Percentiles rank a stretch among this genome's conserved stretches.
Conservation (phyloP, 1,284 basidiomycete genomes). For the Ceratobasidium sp. region DNA sequence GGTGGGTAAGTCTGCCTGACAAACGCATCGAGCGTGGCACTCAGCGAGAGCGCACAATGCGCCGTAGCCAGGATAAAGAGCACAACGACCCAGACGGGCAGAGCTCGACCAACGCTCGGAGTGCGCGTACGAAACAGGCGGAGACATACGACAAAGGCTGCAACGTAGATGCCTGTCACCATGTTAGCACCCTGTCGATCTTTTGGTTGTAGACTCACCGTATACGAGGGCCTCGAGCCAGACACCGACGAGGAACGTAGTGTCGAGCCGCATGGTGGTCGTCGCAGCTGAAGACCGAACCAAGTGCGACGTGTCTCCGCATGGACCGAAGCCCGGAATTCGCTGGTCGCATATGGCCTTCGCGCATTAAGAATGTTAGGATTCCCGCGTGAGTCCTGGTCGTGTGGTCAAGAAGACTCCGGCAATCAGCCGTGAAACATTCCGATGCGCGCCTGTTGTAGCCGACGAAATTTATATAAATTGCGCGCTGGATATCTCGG, state of each 20-base stretch:
- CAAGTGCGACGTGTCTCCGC: conserved; percentile 37
- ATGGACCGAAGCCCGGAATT: conserved; percentile 33
- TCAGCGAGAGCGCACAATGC: conserved; percentile 39
- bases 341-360: conserved; percentile 6
- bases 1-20: not conserved
- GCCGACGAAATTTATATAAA: not conserved
- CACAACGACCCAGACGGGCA: conserved; percentile 38
- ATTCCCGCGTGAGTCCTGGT: conserved; percentile 11
- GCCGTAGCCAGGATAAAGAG: conserved; percentile 35
- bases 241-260: conserved; percentile 38
- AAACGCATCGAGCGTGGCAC: conserved; percentile 39
- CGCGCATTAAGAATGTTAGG: not conserved
- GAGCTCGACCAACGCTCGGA: conserved; percentile 19
- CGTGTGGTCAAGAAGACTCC: conserved; percentile 24
- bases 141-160: conserved; percentile 32
- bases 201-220: conserved; percentile 11
- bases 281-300: conserved; percentile 5
- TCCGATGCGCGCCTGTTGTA: not conserved
- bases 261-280: conserved; percentile 40
- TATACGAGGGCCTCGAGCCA: conserved; percentile 41
- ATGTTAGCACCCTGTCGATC: conserved; percentile 3
- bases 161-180: conserved; percentile 29
- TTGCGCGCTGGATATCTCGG: not conserved
- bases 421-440: conserved; percentile 39
- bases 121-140: conserved; percentile 20